A percentile compares a stretch with the other conserved stretches of the same genome.
Conservation (phyloP, 1,284 basidiomycete species). For the Puccinia polysora region DNA sequence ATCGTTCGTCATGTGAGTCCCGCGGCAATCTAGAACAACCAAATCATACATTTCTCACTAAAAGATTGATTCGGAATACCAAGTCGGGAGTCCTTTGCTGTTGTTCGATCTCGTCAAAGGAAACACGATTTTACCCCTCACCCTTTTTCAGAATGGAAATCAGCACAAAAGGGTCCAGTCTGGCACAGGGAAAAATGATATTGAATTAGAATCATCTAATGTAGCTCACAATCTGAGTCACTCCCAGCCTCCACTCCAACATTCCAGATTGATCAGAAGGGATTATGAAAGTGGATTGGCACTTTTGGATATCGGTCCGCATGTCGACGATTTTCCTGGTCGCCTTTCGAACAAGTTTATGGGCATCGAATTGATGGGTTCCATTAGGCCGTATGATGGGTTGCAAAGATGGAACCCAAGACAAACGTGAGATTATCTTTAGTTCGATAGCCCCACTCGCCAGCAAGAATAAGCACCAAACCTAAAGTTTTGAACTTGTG, state of each 20-base stretch:
- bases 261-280: neutral
- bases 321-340: constrained; percentile 32
- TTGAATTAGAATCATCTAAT: too few species aligned
- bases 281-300: neutral
- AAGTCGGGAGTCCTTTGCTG: constrained; percentile 41
- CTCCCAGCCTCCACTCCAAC: neutral
- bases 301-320: constrained; percentile 9
- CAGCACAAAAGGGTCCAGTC: too few species aligned
- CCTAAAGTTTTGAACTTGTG: neutral
- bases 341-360: constrained; percentile 12
- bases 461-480: neutral
- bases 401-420: constrained; percentile 36
- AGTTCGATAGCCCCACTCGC: neutral
- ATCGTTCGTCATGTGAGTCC: constrained; percentile 39
- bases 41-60: neutral
- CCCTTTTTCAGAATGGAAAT: constrained; percentile 4
- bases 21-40: neutral
- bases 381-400: constrained; percentile 16
- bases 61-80: neutral
- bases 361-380: constrained; percentile 29
- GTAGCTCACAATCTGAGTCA: too few species aligned
- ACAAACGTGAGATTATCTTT: constrained; percentile 26
- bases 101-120: constrained; percentile 38
- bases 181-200: too few species aligned
- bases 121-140: constrained; percentile 5